These are phyloP conservation scores for Suillus variegatus DNA, from an alignment of 768 basidiomycete species.

Conservation along the genomic window DNA sequence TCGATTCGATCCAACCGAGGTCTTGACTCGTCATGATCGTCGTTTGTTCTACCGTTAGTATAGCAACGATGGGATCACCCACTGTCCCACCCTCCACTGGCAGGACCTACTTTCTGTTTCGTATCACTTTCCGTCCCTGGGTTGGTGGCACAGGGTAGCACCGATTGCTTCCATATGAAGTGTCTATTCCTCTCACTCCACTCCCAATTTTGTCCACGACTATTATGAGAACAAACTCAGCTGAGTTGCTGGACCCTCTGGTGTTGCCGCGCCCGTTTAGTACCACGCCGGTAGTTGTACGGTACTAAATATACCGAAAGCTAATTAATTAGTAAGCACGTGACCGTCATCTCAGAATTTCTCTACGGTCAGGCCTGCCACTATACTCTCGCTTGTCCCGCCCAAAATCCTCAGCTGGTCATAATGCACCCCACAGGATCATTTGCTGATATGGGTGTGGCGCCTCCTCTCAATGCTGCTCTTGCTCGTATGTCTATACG, in stretches of 20 bases:
- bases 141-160: no score
- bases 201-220: no score
- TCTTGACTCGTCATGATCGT: neutral
- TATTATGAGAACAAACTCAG: no score
- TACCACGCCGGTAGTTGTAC: no score
- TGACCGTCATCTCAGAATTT: no score
- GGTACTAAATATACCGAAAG: no score
- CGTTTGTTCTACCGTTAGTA: neutral
- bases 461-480: conserved; percentile 57
- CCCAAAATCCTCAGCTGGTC: conserved; percentile 23
- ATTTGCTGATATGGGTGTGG: conserved; percentile 63
- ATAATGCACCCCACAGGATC: conserved; percentile 26
- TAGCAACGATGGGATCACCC: neutral
- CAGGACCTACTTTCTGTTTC: neutral
- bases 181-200: no score
- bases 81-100: neutral
- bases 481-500: conserved; percentile 84
- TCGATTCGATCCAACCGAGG: neutral
- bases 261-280: no score
- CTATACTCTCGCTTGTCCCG: neutral
- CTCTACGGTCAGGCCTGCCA: no score
- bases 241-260: no score
- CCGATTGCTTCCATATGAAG: no score
- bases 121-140: neutral
- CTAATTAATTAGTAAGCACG: no score